Evolutionary conservation across 2,329 filamentous ascomycete genomes (phyloP).

Genomic region (Cladosporium sp.): DNA sequence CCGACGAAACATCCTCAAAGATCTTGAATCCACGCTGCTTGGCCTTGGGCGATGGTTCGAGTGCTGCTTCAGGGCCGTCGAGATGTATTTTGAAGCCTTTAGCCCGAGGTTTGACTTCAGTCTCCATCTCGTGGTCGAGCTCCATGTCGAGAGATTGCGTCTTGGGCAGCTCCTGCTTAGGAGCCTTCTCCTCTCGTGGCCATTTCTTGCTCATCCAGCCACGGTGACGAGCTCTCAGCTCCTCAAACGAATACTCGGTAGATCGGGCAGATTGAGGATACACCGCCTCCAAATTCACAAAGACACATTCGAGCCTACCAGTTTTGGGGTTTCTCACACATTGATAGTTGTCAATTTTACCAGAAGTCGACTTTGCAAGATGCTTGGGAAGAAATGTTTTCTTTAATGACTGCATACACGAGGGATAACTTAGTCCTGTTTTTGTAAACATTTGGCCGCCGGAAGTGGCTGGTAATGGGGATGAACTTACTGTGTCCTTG

Average conservation of each 20-base stretch:
- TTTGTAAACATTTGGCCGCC: constrained; percentile 71
- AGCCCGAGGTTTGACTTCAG: neutral
- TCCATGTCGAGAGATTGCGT: constrained; percentile 2
- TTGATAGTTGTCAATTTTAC: constrained; percentile 61
- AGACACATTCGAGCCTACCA: constrained; percentile 82
- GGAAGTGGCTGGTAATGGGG: constrained; percentile 47
- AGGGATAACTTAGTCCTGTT: constrained; percentile 86
- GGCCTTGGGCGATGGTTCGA: constrained; percentile 23
- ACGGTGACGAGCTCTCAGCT: constrained; percentile 76
- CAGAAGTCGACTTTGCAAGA: constrained; percentile 31
- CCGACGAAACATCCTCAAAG: constrained; percentile 35
- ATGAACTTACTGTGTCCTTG: constrained; percentile 84
- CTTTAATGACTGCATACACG: constrained; percentile 56
- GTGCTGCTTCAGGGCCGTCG: constrained; percentile 17
- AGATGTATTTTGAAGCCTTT: constrained; percentile 29
- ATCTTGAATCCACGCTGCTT: constrained; percentile 39
- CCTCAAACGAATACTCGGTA: constrained; percentile 86
- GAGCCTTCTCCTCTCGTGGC: constrained; percentile 37
- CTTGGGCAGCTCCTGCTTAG: neutral
- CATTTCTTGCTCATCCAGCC: constrained; percentile 65
- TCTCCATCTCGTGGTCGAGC: neutral
- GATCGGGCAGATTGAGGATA: constrained; percentile 73
- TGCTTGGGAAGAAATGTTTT: constrained; percentile 30
- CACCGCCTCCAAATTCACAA: constrained; percentile 80
- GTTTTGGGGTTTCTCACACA: constrained; percentile 79